Conservation (phyloP, 1,284 basidiomycete genomes). For the Lignosus rhinocerotis region DNA sequence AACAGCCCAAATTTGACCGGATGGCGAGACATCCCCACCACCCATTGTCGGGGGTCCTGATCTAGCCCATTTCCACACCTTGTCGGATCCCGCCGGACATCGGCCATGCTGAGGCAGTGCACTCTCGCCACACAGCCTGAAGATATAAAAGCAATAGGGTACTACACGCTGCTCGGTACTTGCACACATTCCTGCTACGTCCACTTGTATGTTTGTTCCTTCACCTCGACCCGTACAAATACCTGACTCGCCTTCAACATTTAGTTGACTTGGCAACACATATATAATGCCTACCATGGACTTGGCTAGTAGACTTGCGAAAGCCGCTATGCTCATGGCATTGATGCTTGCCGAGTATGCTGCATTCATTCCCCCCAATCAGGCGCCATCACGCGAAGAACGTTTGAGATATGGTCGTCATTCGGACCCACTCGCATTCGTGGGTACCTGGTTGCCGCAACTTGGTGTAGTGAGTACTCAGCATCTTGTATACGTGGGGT, state of each 20-base stretch:
- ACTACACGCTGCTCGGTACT: too few species aligned
- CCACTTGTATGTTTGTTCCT: neutral
- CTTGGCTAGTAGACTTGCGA: neutral
- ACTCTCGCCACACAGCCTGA: too few species aligned
- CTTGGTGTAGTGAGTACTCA: neutral
- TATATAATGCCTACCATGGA: neutral
- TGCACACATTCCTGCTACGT: too few species aligned
- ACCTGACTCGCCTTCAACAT: too few species aligned
- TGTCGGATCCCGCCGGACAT: too few species aligned
- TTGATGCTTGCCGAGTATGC: neutral
- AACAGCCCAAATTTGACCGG: too few species aligned
- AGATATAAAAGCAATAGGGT: too few species aligned
- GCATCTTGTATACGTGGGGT: too few species aligned
- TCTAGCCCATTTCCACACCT: too few species aligned
- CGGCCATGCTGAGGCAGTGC: neutral
- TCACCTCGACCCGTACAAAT: neutral
- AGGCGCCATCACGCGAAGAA: neutral
- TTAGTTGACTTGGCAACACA: neutral
- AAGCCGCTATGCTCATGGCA: neutral
- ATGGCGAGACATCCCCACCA: too few species aligned
- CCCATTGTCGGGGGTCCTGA: too few species aligned
- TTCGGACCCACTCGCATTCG: neutral
- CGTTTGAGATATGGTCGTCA: neutral
- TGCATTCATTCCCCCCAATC: constrained; percentile 1
- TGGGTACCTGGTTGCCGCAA: neutral